These are phyloP conservation scores for Quercus alba DNA, from an alignment of 306 rosid genomes.

Conservation along the genomic window DNA sequence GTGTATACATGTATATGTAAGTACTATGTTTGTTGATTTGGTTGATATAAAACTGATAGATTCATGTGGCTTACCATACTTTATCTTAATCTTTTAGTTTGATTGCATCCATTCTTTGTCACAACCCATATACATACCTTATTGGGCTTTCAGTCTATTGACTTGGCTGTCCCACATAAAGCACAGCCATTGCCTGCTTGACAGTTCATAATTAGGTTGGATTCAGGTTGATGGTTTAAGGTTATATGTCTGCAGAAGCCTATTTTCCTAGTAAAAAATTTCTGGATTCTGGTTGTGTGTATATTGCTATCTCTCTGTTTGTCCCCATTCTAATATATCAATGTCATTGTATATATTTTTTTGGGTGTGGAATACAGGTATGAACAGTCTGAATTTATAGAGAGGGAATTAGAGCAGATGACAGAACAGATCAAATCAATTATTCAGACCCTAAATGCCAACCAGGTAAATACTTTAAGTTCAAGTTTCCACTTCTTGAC, in stretches of 20 bases:
- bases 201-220: background rate
- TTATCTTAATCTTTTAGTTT: too few relatives aligned
- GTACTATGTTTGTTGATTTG: too few relatives aligned
- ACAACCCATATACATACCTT: too few relatives aligned
- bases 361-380: slow-evolving; percentile 47
- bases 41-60: too few relatives aligned
- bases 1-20: too few relatives aligned
- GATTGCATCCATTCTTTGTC: too few relatives aligned
- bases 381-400: slow-evolving; percentile 86
- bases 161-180: background rate
- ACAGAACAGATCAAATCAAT: slow-evolving; percentile 87
- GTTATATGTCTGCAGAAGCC: background rate
- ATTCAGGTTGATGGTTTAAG: background rate
- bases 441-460: slow-evolving; percentile 80
- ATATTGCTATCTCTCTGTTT: background rate
- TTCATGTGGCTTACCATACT: too few relatives aligned
- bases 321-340: background rate
- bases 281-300: background rate
- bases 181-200: background rate
- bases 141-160: too few relatives aligned
- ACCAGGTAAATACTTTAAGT: slow-evolving; percentile 58
- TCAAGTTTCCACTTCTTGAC: background rate
- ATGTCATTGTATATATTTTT: background rate
- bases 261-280: background rate
- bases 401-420: slow-evolving; percentile 94